Evolutionary conservation across 2,329 filamentous ascomycete species (phyloP).

Genomic region (Pseudogymnoascus sp.): DNA sequence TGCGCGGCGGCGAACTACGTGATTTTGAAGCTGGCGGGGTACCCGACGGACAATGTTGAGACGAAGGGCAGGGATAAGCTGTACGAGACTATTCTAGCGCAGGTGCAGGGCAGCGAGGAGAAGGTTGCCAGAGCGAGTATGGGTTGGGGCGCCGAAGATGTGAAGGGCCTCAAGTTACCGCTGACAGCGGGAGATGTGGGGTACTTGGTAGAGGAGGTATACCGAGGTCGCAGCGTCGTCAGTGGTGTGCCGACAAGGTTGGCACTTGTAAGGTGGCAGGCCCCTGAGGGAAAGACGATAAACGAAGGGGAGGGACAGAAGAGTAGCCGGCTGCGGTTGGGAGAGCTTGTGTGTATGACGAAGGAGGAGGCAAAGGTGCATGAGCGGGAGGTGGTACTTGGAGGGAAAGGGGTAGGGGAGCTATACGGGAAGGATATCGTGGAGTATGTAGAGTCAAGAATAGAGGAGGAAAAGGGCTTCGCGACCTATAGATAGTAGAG

Average conservation of each 20-base stretch:
- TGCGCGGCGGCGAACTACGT: conserved; percentile 88
- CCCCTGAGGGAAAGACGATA: conserved; percentile 49
- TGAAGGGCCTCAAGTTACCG: conserved; percentile 69
- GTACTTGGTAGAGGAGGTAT: conserved; percentile 86
- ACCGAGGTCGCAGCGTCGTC: conserved; percentile 70
- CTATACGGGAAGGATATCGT: conserved; percentile 66
- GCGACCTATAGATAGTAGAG: neutral
- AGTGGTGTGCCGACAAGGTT: conserved; percentile 75
- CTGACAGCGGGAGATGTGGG: conserved; percentile 73
- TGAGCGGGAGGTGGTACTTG: conserved; percentile 70
- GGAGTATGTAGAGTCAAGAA: conserved; percentile 55
- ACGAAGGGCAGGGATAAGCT: conserved; percentile 82
- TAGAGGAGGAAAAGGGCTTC: conserved; percentile 52
- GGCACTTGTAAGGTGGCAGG: conserved; percentile 71
- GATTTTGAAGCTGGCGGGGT: conserved; percentile 71
- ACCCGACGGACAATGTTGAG: conserved; percentile 76
- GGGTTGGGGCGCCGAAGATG: conserved; percentile 34
- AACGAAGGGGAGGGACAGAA: conserved; percentile 69
- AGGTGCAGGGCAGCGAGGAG: conserved; percentile 71
- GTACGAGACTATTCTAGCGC: conserved; percentile 75
- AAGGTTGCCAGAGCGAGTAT: conserved; percentile 52
- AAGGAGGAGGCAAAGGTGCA: conserved; percentile 80
- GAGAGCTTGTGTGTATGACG: conserved; percentile 81
- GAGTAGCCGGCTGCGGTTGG: conserved; percentile 57
- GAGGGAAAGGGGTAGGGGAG: conserved; percentile 57